These are phyloP conservation scores for Poronia punctata DNA, from an alignment of 495 filamentous ascomycete genomes.

Conservation along the genomic window DNA sequence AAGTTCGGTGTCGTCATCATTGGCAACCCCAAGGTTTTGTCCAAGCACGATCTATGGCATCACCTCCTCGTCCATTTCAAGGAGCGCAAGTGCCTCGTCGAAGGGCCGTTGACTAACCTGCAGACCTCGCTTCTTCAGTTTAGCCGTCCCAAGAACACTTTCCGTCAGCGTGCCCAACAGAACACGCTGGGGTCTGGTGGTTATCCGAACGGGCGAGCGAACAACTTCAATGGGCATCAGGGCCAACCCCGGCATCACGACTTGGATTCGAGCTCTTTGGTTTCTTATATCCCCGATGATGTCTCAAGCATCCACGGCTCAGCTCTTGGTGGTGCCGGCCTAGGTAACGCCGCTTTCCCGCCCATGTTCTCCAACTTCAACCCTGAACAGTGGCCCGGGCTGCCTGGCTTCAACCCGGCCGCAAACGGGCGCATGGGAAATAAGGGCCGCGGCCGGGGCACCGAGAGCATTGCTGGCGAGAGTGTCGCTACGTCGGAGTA, in stretches of 20 bases:
- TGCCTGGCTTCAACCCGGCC: conserved; percentile 57
- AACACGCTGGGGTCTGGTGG: conserved; percentile 63
- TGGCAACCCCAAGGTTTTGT: conserved; percentile 95
- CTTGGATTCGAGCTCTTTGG: conserved; percentile 79
- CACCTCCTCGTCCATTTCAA: conserved; percentile 96
- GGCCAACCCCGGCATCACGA: conserved; percentile 52
- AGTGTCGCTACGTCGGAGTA: conserved; percentile 83
- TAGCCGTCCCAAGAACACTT: conserved; percentile 83
- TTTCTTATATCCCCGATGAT: conserved; percentile 94
- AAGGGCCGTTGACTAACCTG: conserved; percentile 92
- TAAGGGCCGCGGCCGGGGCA: conserved; percentile 53
- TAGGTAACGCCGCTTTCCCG: conserved; percentile 72
- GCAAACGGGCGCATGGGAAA: conserved; percentile 46
- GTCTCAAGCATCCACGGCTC: conserved; percentile 94
- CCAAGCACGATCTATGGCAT: conserved; percentile 98
- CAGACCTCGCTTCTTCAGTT: conserved; percentile 94
- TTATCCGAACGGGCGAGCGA: conserved; percentile 47
- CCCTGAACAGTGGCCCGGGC: conserved; percentile 78
- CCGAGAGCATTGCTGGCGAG: conserved; percentile 80
- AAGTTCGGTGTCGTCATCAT: conserved; percentile 95
- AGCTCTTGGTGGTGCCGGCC: conserved; percentile 73
- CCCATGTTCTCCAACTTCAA: conserved; percentile 93
- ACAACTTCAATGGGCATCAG: conserved; percentile 38
- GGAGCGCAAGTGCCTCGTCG: conserved; percentile 90
- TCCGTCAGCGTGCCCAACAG: conserved; percentile 62